phyloP scores from a whole-genome alignment of 179 eudicot genomes.

The Kewa caespitosa region DNA sequence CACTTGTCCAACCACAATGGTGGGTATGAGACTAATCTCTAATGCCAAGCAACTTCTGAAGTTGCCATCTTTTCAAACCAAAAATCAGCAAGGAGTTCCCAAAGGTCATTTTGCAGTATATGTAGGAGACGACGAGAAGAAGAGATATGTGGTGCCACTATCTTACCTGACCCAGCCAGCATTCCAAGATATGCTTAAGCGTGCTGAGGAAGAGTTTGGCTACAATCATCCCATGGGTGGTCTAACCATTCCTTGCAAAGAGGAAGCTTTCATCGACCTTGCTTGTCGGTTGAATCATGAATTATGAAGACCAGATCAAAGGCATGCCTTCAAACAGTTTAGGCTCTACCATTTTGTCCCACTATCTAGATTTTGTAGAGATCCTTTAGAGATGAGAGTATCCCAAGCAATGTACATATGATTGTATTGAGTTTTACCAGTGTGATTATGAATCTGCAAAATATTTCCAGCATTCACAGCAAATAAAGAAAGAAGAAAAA shows the following conservation, averaged over 20 bases:
- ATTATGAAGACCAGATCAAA: too few species aligned
- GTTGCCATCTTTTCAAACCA: constrained; percentile 22
- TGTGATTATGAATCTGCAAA: too few species aligned
- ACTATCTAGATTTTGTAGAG: too few species aligned
- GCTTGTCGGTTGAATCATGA: too few species aligned
- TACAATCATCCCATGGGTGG: constrained; percentile 55
- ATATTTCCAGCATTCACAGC: too few species aligned
- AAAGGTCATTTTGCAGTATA: constrained; percentile 41
- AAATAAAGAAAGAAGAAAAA: too few species aligned
- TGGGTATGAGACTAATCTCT: constrained; percentile 24
- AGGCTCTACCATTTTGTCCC: too few species aligned
- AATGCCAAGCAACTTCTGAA: constrained; percentile 37
- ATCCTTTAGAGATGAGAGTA: too few species aligned
- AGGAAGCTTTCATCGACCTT: constrained; percentile 37
- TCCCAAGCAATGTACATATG: too few species aligned
- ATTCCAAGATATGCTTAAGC: constrained; percentile 38
- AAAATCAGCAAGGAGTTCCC: constrained; percentile 33
- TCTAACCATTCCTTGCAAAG: constrained; percentile 46
- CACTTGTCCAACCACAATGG: constrained; percentile 16
- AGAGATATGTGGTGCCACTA: constrained; percentile 40
- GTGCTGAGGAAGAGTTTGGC: constrained; percentile 30
- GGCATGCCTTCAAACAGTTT: too few species aligned
- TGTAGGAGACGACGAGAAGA: constrained; percentile 43
- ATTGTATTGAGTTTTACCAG: too few species aligned
- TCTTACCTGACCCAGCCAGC: constrained; percentile 40